A percentile compares a stretch with the other conserved stretches of the same genome.
These are phyloP conservation scores for Hibiscus syriacus DNA, from an alignment of 345 rosid genomes.

Conservation along the genomic window DNA sequence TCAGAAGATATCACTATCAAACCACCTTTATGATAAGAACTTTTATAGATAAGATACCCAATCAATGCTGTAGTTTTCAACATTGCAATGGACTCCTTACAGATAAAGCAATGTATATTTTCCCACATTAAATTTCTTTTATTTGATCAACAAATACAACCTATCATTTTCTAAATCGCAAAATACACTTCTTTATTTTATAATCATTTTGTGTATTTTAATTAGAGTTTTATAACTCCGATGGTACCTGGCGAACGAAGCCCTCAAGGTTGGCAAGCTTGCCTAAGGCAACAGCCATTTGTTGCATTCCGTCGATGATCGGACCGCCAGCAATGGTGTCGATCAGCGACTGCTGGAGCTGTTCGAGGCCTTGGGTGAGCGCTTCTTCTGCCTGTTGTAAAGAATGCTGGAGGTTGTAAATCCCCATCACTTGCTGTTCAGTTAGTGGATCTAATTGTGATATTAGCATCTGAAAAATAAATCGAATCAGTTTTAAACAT, in stretches of 20 bases:
- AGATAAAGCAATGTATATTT: not conserved
- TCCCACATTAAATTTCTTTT: not conserved
- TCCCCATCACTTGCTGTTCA: slow-evolving; percentile 89
- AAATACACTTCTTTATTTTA: too few species aligned
- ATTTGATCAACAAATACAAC: too few species aligned
- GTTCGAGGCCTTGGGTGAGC: slow-evolving; percentile 78
- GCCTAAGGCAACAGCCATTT: slow-evolving; percentile 83
- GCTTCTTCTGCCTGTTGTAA: slow-evolving; percentile 97
- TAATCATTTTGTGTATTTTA: too few species aligned
- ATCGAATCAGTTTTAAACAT: too few species aligned
- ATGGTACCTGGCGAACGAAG: slow-evolving; percentile 78
- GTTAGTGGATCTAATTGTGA: slow-evolving; percentile 78
- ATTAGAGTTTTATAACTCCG: not conserved
- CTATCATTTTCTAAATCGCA: slow-evolving; percentile 19
- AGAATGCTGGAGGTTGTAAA: slow-evolving; percentile 83
- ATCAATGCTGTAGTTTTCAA: slow-evolving; percentile 20
- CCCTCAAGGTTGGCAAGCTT: slow-evolving; percentile 92
- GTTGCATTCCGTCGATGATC: slow-evolving; percentile 69
- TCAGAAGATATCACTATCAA: slow-evolving; percentile 42
- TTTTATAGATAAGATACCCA: slow-evolving; percentile 34
- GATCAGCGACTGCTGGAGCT: slow-evolving; percentile 83
- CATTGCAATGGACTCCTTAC: slow-evolving; percentile 18
- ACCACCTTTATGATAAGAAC: slow-evolving; percentile 38
- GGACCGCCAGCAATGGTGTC: slow-evolving; percentile 64
- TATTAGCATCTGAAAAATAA: slow-evolving; percentile 53